These are phyloP conservation scores for Tricholoma sp. DNA, from an alignment of 768 basidiomycete genomes.

Conservation along the genomic window DNA sequence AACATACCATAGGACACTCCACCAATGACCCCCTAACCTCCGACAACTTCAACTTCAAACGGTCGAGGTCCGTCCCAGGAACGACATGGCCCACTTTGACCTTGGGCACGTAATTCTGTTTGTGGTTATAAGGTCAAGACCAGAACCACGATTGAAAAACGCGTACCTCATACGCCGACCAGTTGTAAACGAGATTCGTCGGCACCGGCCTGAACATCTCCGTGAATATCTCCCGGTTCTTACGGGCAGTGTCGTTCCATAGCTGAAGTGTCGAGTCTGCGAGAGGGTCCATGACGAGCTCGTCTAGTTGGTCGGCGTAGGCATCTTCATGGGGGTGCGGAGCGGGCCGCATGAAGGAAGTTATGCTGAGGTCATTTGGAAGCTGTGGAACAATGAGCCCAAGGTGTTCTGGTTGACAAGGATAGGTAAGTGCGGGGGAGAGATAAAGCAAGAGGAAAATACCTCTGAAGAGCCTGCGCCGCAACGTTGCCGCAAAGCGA, in stretches of 20 bases:
- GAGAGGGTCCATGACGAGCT: conserved; percentile 74
- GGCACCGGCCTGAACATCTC: conserved; percentile 87
- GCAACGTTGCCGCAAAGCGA: conserved; percentile 79
- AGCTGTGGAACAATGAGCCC: conserved; percentile 78
- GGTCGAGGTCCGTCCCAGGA: conserved; percentile 55
- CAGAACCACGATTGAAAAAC: conserved; percentile 4
- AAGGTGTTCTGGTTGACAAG: conserved; percentile 75
- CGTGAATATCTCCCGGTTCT: conserved; percentile 81
- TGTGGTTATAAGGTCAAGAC: background rate
- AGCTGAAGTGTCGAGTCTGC: conserved; percentile 51
- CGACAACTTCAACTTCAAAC: conserved; percentile 71
- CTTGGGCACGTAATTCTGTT: conserved; percentile 68
- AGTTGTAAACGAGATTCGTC: conserved; percentile 72
- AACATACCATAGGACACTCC: conserved; percentile 67
- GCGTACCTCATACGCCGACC: conserved; percentile 73
- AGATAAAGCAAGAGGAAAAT: conserved; percentile 7
- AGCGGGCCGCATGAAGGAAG: conserved; percentile 75
- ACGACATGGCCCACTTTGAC: conserved; percentile 79
- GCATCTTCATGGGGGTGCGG: conserved; percentile 69
- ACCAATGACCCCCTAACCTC: conserved; percentile 70
- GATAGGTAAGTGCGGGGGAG: conserved; percentile 5
- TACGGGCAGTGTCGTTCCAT: conserved; percentile 66
- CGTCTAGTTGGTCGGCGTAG: conserved; percentile 51
- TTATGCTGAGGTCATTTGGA: conserved; percentile 32
- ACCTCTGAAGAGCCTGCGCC: conserved; percentile 83